A percentile compares a stretch with the other conserved stretches of the same genome.
phyloP scores from a whole-genome alignment of 805 yeast genomes.

The Candida maesae region DNA sequence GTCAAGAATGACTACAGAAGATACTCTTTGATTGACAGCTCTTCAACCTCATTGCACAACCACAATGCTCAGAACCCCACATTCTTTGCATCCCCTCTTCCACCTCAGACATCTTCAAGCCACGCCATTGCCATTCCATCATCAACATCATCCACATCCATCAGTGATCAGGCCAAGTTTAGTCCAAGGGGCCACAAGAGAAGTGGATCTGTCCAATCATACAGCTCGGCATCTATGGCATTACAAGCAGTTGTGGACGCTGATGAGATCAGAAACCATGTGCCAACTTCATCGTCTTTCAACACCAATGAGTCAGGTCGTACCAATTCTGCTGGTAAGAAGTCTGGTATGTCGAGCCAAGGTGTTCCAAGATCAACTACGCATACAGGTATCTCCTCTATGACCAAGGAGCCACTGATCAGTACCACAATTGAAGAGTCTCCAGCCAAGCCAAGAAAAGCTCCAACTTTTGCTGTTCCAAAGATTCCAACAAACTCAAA shows the following conservation, averaged over 20 bases:
- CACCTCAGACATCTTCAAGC: conserved; percentile 66
- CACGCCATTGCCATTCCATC: conserved; percentile 50
- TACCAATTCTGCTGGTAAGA: conserved; percentile 16
- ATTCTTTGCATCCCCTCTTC: conserved; percentile 50
- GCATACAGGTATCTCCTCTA: conserved; percentile 27
- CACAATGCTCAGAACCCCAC: conserved; percentile 18
- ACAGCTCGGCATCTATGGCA: conserved; percentile 61
- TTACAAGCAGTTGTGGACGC: conserved; percentile 73
- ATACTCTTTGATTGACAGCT: conserved; percentile 42
- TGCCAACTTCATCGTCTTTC: conserved; percentile 20
- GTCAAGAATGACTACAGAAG: conserved; percentile 29
- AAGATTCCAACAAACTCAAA: conserved; percentile 21
- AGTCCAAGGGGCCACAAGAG: conserved; percentile 32
- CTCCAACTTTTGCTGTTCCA: conserved; percentile 21
- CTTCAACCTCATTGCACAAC: conserved; percentile 39
- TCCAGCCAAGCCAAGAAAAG: conserved; percentile 21
- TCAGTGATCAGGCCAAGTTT: conserved; percentile 21
- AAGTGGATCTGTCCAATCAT: conserved; percentile 35
- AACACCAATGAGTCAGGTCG: conserved; percentile 20
- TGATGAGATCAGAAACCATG: conserved; percentile 34
- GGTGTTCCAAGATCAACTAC: conserved; percentile 35
- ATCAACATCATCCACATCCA: conserved; percentile 31
- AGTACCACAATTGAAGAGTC: conserved; percentile 24
- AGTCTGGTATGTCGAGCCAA: conserved; percentile 8
- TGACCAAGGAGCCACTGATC: conserved; percentile 11